phyloP scores from a whole-genome alignment of 371 early-diverging fungal genomes.

The Aphelidium insulamus region DNA sequence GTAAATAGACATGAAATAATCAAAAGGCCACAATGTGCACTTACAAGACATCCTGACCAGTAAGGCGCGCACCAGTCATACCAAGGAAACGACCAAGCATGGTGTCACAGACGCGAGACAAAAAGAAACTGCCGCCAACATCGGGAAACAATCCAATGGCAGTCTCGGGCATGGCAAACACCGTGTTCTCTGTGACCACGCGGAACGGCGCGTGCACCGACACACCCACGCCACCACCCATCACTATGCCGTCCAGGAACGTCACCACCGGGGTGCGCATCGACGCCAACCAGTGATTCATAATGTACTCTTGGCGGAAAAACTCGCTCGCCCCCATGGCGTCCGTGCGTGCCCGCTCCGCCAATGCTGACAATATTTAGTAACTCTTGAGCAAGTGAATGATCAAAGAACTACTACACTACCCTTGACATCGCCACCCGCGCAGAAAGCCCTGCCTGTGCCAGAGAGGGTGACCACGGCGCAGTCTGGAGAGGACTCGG shows the following conservation, averaged over 20 bases:
- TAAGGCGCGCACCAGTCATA: constrained; percentile 61
- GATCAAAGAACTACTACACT: too few species aligned
- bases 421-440: constrained; percentile 89
- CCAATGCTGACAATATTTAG: too few species aligned
- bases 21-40: constrained; percentile 4
- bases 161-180: constrained; percentile 26
- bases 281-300: constrained; percentile 76
- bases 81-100: constrained; percentile 79
- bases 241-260: constrained; percentile 68
- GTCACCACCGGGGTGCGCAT: constrained; percentile 66
- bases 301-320: constrained; percentile 69
- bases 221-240: constrained; percentile 91
- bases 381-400: too few species aligned
- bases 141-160: constrained; percentile 29
- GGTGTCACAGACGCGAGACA: constrained; percentile 73
- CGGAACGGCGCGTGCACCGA: constrained; percentile 88
- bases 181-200: constrained; percentile 64
- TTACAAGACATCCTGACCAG: constrained; percentile 68
- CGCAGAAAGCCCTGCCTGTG: constrained; percentile 71
- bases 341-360: too few species aligned
- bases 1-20: constrained; percentile 14
- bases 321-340: constrained; percentile 40
- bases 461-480: constrained; percentile 57
- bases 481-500: constrained; percentile 60
- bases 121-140: constrained; percentile 80